Evolutionary conservation across 805 yeast species (phyloP).

Genomic region (Saccharomycopsis vini): DNA sequence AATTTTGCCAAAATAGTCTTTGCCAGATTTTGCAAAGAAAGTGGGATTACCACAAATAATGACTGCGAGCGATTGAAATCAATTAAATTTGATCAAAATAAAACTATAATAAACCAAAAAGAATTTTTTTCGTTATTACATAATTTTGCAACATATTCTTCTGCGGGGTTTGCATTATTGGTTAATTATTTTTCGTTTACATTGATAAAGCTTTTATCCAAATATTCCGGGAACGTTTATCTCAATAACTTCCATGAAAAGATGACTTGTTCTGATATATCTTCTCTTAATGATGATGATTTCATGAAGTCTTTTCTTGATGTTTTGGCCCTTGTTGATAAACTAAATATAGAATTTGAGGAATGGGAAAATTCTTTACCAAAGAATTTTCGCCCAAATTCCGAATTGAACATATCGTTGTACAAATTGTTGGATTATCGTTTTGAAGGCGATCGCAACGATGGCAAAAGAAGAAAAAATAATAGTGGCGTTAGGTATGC

Average conservation of each 20-base stretch:
- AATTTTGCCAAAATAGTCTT: not conserved
- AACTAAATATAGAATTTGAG: conserved; percentile 8
- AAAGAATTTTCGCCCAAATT: conserved; percentile 12
- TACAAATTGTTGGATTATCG: not conserved
- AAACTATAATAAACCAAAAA: not conserved
- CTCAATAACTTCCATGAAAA: conserved; percentile 1
- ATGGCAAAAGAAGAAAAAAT: not conserved
- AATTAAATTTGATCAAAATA: not conserved
- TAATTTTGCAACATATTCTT: conserved; percentile 2
- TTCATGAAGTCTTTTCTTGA: conserved; percentile 6
- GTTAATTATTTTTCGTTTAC: conserved; percentile 1
- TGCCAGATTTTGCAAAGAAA: not conserved
- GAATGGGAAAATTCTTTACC: conserved; percentile 13
- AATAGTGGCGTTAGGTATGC: not conserved
- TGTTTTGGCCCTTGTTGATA: conserved; percentile 7
- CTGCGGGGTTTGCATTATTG: conserved; percentile 4
- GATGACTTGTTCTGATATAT: not conserved
- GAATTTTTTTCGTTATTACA: not conserved
- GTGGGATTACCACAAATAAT: not conserved
- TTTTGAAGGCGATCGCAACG: not conserved
- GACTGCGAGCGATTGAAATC: not conserved
- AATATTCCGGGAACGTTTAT: conserved; percentile 2
- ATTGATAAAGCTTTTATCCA: conserved; percentile 1
- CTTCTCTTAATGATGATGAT: not conserved
- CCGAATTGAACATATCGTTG: conserved; percentile 8